phyloP scores from a whole-genome alignment of 164 flowering plant genomes.

The Vitis rotundifolia region DNA sequence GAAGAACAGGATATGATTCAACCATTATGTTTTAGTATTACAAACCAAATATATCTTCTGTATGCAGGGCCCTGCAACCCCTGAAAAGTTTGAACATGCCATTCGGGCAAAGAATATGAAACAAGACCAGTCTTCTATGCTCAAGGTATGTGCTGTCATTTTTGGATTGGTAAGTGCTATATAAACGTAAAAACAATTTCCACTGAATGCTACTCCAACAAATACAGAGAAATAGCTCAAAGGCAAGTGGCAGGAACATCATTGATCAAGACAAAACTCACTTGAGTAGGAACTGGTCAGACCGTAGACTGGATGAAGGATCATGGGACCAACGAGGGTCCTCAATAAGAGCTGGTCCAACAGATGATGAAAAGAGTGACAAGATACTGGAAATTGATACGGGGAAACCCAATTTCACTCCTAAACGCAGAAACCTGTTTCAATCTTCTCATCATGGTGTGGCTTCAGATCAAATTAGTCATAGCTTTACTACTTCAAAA shows the following conservation, averaged over 20 bases:
- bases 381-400: slow-evolving; percentile 46
- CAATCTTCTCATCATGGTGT: slow-evolving; percentile 24
- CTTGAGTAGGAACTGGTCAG: slow-evolving; percentile 14
- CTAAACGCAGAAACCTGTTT: slow-evolving; percentile 34
- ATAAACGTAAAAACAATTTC: too few species aligned
- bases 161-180: background rate
- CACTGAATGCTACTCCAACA: background rate
- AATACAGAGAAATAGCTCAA: slow-evolving; percentile 54
- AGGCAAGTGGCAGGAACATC: slow-evolving; percentile 18
- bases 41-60: too few species aligned
- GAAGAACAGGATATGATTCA: too few species aligned
- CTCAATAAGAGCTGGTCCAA: slow-evolving; percentile 12
- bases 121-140: slow-evolving; percentile 28
- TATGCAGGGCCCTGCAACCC: slow-evolving; percentile 61
- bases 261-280: slow-evolving; percentile 19
- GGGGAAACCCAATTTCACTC: slow-evolving; percentile 23
- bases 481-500: slow-evolving; percentile 38
- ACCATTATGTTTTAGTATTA: too few species aligned
- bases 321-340: slow-evolving; percentile 19
- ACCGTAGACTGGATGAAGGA: slow-evolving; percentile 16
- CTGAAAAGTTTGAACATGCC: slow-evolving; percentile 53
- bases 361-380: slow-evolving; percentile 36
- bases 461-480: slow-evolving; percentile 31
- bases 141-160: slow-evolving; percentile 34
- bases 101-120: slow-evolving; percentile 30